phyloP scores from a whole-genome alignment of 768 basidiomycete genomes.

The Mycena maculata region DNA sequence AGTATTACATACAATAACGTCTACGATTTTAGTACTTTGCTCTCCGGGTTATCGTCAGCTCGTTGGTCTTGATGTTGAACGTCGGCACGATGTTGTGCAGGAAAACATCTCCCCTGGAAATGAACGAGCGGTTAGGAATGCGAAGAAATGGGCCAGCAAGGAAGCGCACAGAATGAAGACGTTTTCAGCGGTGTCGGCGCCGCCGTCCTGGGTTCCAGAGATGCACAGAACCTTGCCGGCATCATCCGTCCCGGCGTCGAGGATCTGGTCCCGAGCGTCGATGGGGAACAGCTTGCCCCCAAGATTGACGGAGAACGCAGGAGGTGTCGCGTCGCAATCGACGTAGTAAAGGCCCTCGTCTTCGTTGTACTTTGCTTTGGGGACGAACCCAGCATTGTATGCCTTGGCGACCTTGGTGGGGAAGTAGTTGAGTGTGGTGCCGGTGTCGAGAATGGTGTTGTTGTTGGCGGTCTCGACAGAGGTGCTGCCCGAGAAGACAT shows the following conservation, averaged over 20 bases:
- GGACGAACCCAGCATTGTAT: constrained; percentile 34
- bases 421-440: constrained; percentile 36
- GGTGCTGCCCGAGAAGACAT: constrained; percentile 35
- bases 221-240: constrained; percentile 31
- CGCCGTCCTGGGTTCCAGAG: constrained; percentile 34
- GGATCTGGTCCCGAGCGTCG: constrained; percentile 34
- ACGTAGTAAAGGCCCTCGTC: constrained; percentile 30
- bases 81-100: constrained; percentile 39
- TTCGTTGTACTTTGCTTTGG: constrained; percentile 30
- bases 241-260: constrained; percentile 26
- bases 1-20: not conserved
- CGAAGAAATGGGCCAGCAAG: not conserved
- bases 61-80: constrained; percentile 34
- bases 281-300: constrained; percentile 36
- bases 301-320: constrained; percentile 36
- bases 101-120: constrained; percentile 40
- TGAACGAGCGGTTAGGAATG: not conserved
- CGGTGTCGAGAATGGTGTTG: constrained; percentile 29
- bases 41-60: constrained; percentile 35
- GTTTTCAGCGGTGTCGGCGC: constrained; percentile 25
- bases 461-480: constrained; percentile 15
- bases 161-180: constrained; percentile 37
- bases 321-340: constrained; percentile 36
- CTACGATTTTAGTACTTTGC: constrained; percentile 19
- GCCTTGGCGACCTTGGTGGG: constrained; percentile 35